phyloP scores from a whole-genome alignment of 768 basidiomycete species.

The Mycena sanguinolenta region DNA sequence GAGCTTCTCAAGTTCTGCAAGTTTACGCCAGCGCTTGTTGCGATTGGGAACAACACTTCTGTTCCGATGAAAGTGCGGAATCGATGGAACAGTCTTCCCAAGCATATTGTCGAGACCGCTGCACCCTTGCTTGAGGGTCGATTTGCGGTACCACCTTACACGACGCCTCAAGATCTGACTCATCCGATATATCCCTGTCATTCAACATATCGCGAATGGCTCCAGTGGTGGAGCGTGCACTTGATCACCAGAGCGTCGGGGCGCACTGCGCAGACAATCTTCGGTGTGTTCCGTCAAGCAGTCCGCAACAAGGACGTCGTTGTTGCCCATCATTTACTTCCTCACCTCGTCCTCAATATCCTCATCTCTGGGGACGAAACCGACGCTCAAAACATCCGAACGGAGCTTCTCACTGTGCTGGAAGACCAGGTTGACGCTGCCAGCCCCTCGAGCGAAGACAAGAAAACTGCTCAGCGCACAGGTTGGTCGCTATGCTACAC shows the following conservation, averaged over 20 bases:
- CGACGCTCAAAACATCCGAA: slow-evolving; percentile 73
- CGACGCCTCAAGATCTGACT: slow-evolving; percentile 50
- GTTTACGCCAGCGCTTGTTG: slow-evolving; percentile 83
- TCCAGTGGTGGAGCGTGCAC: slow-evolving; percentile 89
- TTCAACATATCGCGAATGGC: slow-evolving; percentile 95
- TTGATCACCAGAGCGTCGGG: slow-evolving; percentile 79
- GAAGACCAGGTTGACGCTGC: slow-evolving; percentile 84
- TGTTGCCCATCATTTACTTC: slow-evolving; percentile 93
- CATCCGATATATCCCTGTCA: slow-evolving; percentile 86
- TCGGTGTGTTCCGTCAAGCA: slow-evolving; percentile 82
- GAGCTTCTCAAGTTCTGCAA: slow-evolving; percentile 89
- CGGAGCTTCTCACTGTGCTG: slow-evolving; percentile 85
- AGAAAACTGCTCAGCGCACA: slow-evolving; percentile 94
- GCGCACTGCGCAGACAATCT: slow-evolving; percentile 73
- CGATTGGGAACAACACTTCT: slow-evolving; percentile 60
- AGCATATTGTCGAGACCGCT: slow-evolving; percentile 87
- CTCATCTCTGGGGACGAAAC: slow-evolving; percentile 80
- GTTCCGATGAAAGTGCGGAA: slow-evolving; percentile 76
- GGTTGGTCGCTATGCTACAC: slow-evolving; percentile 57
- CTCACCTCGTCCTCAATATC: slow-evolving; percentile 90
- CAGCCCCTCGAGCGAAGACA: slow-evolving; percentile 76
- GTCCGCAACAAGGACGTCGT: slow-evolving; percentile 91
- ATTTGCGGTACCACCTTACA: slow-evolving; percentile 66
- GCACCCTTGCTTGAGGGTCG: slow-evolving; percentile 84
- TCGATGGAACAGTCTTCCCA: slow-evolving; percentile 85